Conservation (phyloP, 2,329 filamentous ascomycete species). For the Ilyonectria sp. region DNA sequence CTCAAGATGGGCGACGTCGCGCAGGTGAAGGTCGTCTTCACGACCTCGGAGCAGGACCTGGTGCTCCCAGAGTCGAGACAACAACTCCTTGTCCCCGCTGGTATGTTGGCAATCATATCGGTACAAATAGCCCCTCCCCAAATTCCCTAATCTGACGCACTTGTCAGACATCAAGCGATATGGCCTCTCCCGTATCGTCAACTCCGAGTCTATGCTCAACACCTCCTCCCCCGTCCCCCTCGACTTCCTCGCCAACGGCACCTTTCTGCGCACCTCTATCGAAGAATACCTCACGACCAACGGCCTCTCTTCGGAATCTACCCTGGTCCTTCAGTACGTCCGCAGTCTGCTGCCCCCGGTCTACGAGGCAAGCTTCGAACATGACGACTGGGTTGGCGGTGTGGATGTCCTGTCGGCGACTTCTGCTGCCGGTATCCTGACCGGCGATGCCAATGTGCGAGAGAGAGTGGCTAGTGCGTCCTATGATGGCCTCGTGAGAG, state of each 20-base stretch:
- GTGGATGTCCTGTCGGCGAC: conserved; percentile 84
- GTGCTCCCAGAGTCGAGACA: conserved; percentile 74
- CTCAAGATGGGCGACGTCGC: conserved; percentile 58
- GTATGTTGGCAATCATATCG: conserved; percentile 52
- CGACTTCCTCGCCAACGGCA: conserved; percentile 96
- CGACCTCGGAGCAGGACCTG: conserved; percentile 73
- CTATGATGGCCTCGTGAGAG: conserved; percentile 88
- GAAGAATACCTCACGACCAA: conserved; percentile 91
- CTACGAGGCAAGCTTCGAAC: conserved; percentile 93
- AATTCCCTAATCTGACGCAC: background rate
- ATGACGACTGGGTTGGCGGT: conserved; percentile 96
- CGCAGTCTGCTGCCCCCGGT: conserved; percentile 90
- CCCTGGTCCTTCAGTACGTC: conserved; percentile 92
- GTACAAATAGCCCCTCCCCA: background rate
- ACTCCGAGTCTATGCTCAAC: conserved; percentile 80
- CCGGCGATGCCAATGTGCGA: conserved; percentile 50
- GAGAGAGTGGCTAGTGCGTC: conserved; percentile 87
- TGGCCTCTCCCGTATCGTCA: conserved; percentile 79
- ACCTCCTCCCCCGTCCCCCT: conserved; percentile 80
- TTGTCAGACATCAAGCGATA: conserved; percentile 75
- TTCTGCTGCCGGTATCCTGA: conserved; percentile 70
- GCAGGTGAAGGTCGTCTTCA: conserved; percentile 79
- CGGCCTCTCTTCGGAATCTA: conserved; percentile 90
- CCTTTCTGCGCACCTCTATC: conserved; percentile 89
- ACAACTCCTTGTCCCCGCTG: conserved; percentile 74